Conservation (phyloP, 2,329 filamentous ascomycete genomes). For the Pseudocercospora fijiensis region DNA sequence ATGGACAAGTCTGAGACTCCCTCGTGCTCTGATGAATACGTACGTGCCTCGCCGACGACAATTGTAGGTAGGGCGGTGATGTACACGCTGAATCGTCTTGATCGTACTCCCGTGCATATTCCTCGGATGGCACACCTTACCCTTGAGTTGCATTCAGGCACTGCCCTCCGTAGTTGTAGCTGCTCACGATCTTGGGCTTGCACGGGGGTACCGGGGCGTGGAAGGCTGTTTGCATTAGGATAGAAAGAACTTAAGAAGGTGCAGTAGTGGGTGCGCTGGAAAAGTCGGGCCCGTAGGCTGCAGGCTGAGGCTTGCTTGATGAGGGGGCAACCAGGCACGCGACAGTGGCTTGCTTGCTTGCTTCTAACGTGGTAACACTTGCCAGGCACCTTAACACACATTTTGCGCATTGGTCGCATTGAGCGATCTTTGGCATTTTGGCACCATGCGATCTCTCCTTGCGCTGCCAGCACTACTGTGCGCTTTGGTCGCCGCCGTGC, state of each 20-base stretch:
- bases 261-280: background rate
- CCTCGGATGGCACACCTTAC: background rate
- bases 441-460: slow-evolving; percentile 9
- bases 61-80: too few relatives aligned
- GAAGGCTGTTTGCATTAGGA: background rate
- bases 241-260: background rate
- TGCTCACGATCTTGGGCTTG: background rate
- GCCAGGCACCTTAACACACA: background rate
- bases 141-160: background rate
- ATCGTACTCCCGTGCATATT: too few relatives aligned
- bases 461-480: slow-evolving; percentile 17
- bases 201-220: too few relatives aligned
- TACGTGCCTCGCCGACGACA: background rate
- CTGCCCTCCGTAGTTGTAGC: background rate
- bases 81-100: too few relatives aligned
- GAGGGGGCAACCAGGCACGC: background rate
- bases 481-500: slow-evolving; percentile 21
- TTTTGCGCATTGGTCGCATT: background rate
- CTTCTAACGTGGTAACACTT: background rate
- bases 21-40: background rate
- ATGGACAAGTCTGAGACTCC: background rate
- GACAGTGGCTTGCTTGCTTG: background rate
- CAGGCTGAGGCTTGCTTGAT: background rate
- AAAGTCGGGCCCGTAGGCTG: background rate
- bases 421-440: too few relatives aligned